These are phyloP conservation scores for Zopfochytrium polystomum DNA, from an alignment of 371 early-diverging fungal species.

Conservation along the genomic window DNA sequence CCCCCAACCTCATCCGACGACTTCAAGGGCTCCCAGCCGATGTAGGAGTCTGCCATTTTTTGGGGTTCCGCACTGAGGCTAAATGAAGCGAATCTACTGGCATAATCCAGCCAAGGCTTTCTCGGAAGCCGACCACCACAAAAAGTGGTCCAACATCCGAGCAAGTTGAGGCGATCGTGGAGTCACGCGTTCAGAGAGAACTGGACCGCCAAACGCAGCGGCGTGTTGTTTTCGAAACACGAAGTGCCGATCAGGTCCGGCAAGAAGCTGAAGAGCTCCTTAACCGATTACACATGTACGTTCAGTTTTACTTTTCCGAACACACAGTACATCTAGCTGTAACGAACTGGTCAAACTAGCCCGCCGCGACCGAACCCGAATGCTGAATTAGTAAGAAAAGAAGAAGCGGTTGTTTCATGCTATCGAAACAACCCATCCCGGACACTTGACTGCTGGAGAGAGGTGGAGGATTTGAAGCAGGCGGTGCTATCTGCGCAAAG, in stretches of 20 bases:
- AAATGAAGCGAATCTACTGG: too few relatives aligned
- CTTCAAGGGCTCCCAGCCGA: too few relatives aligned
- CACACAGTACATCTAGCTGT: background rate
- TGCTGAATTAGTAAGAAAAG: slow-evolving; percentile 14
- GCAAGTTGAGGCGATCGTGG: too few relatives aligned
- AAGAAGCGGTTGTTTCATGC: slow-evolving; percentile 32
- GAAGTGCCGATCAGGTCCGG: slow-evolving; percentile 35
- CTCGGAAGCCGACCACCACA: too few relatives aligned
- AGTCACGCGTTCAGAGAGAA: slow-evolving; percentile 35
- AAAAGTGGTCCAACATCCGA: too few relatives aligned
- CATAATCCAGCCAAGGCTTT: too few relatives aligned
- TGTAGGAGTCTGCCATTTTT: too few relatives aligned
- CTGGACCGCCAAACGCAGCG: slow-evolving; percentile 25
- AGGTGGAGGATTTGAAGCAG: slow-evolving; percentile 62
- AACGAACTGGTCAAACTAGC: slow-evolving; percentile 2
- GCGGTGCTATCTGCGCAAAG: slow-evolving; percentile 56
- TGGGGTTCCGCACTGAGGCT: too few relatives aligned
- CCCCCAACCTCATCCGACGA: too few relatives aligned
- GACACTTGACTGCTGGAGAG: slow-evolving; percentile 66
- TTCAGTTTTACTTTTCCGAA: background rate
- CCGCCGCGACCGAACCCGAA: slow-evolving; percentile 16
- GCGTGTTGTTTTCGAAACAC: slow-evolving; percentile 29
- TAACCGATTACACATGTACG: slow-evolving; percentile 32
- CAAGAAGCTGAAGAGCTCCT: slow-evolving; percentile 42
- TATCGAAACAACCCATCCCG: slow-evolving; percentile 48